Conservation (phyloP, 768 basidiomycete genomes). For the Russula sp. region DNA sequence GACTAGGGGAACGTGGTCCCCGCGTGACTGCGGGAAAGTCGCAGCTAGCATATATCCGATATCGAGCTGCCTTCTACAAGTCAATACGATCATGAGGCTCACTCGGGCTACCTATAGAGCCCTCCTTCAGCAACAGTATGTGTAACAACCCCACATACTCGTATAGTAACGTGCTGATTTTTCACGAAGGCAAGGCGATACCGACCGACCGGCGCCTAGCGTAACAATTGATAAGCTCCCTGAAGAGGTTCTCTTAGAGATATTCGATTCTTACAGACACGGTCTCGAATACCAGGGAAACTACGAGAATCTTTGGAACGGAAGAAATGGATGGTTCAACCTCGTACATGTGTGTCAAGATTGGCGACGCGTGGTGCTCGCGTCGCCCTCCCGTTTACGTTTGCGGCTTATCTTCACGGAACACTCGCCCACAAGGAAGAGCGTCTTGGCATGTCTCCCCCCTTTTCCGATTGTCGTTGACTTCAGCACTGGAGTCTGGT, state of each 20-base stretch:
- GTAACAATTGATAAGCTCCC: not conserved
- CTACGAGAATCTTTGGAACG: not conserved
- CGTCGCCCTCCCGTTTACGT: not conserved
- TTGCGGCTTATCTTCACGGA: not conserved
- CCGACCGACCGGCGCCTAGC: slow-evolving; percentile 17
- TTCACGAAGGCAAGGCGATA: not conserved
- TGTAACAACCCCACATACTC: too few species aligned
- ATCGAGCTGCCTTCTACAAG: too few species aligned
- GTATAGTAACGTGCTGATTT: too few species aligned
- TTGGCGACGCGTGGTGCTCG: not conserved
- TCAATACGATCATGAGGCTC: too few species aligned
- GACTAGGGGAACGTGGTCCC: too few species aligned
- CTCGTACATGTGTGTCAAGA: not conserved
- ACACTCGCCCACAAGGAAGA: not conserved
- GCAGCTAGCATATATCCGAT: too few species aligned
- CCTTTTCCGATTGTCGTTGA: not conserved
- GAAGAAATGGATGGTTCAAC: not conserved
- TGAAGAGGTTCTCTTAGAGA: not conserved
- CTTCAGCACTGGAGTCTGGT: not conserved
- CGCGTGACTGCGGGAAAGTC: too few species aligned
- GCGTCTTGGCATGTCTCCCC: too few species aligned
- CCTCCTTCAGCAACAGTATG: too few species aligned
- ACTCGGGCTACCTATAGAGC: too few species aligned
- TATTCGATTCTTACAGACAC: not conserved
- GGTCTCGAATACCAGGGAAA: too few species aligned